Evolutionary conservation across 2,329 filamentous ascomycete species (phyloP), one percentile per base, ranked within the genome.

Genomic region (Fusarium pseudograminearum): DNA sequence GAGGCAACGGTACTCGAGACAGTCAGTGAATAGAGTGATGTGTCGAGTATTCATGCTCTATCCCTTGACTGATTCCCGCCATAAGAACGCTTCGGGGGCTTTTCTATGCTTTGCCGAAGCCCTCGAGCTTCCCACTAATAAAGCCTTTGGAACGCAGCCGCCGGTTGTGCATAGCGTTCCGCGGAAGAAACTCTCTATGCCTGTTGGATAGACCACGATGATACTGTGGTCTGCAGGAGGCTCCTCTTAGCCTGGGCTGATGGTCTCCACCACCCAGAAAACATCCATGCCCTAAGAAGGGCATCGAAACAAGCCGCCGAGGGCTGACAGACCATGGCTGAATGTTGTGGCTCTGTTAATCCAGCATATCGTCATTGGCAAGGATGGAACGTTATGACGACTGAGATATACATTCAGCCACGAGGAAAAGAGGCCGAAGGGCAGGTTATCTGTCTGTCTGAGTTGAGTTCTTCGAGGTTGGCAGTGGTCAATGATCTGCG

Each of bases 221-320:
- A 53, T 58, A 65, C 53, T 47, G 58, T 61, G 50, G 67, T 53
- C 67, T 67, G 66, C 66, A 69, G 61, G 66, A 69, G 56, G 66
- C 51, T 64, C 36, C 61, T 67, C 65, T 53, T 50, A 58, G 67
- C 44, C 57, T 67, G 52, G 55, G 66, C 67, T 70, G 66, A 67
- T 67, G 66, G 44, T 61, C 66, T 44, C 67, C 67, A 70, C 66
- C 57, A 44, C 56, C 55, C 44, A 57, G 51, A 67, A 34, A 65
- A 40, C 51, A 61, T 38, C 61, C 66, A 70, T 70, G 66, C 66
- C 66, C 66, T 69, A 69, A 57, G 54, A 69, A 70, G 45, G 41
- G 30, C 34, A 52, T 62, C 67, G 67, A 69, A 69, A 45, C 46
- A 51, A 61, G 36, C 28, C 41, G 42, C 55, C 40, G 47, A 69